A percentile compares a stretch with the other conserved stretches of the same genome.
These are phyloP conservation scores for Bolboschoenoplectus hybrid DNA, from an alignment of 202 grass and related monocot species.

Conservation along the genomic window DNA sequence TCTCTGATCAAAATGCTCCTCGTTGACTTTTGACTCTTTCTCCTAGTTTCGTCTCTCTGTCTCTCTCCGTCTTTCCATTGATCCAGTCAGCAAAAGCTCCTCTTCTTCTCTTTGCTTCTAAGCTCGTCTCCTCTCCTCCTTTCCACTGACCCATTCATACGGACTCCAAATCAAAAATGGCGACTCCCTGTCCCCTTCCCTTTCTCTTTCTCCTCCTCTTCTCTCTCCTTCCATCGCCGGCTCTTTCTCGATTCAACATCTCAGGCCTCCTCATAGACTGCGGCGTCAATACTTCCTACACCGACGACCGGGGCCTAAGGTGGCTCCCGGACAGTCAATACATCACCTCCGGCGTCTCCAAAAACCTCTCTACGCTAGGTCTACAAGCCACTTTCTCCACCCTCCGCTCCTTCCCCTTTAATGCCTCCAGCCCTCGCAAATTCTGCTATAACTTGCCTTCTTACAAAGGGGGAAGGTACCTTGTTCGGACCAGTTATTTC, in stretches of 20 bases:
- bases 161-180: slow-evolving; percentile 41
- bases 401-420: slow-evolving; percentile 54
- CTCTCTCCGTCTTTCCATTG: background rate
- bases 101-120: slow-evolving; percentile 30
- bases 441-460: slow-evolving; percentile 74
- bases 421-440: slow-evolving; percentile 39
- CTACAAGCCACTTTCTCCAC: slow-evolving; percentile 67
- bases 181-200: background rate
- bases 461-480: slow-evolving; percentile 60
- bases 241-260: slow-evolving; percentile 50
- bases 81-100: background rate
- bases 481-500: slow-evolving; percentile 83
- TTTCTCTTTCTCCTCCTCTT: slow-evolving; percentile 37
- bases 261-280: slow-evolving; percentile 67
- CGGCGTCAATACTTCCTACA: slow-evolving; percentile 38
- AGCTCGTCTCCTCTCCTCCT: slow-evolving; percentile 21
- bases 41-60: background rate
- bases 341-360: slow-evolving; percentile 49
- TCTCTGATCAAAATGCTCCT: background rate
- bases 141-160: slow-evolving; percentile 11
- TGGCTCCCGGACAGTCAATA: slow-evolving; percentile 57
- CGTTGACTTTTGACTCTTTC: slow-evolving; percentile 28
- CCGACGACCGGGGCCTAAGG: slow-evolving; percentile 47
- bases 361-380: slow-evolving; percentile 38
- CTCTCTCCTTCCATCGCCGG: slow-evolving; percentile 33